Conservation (phyloP, 768 basidiomycete species). For the Termitomyces sp. region DNA sequence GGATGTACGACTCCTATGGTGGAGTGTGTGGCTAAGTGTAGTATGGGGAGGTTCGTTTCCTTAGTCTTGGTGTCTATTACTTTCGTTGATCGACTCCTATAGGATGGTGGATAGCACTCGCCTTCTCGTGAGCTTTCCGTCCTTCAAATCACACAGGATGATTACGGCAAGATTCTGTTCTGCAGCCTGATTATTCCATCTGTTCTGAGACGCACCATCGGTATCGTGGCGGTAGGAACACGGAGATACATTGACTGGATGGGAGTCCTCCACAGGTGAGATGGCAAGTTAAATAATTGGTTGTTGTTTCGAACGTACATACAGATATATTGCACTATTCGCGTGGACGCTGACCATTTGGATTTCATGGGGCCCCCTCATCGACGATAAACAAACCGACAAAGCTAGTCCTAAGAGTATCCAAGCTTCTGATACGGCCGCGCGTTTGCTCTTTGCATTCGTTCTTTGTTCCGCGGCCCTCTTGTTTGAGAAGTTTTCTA, state of each 20-base stretch:
- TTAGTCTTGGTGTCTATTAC: not conserved
- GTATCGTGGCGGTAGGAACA: constrained; percentile 64
- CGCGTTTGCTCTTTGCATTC: constrained; percentile 67
- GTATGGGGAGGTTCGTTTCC: constrained; percentile 62
- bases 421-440: constrained; percentile 46
- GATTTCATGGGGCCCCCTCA: constrained; percentile 69
- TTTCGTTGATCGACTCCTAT: constrained; percentile 1
- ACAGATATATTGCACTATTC: constrained; percentile 58
- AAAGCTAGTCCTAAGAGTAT: constrained; percentile 24
- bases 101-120: constrained; percentile 80
- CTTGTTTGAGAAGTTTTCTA: constrained; percentile 76
- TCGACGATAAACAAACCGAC: constrained; percentile 35
- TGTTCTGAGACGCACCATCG: constrained; percentile 58
- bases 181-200: constrained; percentile 42
- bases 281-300: not conserved
- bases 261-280: constrained; percentile 53
- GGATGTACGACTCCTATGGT: constrained; percentile 61
- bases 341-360: constrained; percentile 62
- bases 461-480: constrained; percentile 66
- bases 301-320: not conserved
- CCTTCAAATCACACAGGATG: not conserved
- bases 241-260: constrained; percentile 81
- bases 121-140: constrained; percentile 43
- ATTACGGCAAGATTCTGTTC: constrained; percentile 5
- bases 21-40: constrained; percentile 82